A percentile compares a stretch with the other conserved stretches of the same genome.
Evolutionary conservation across 2,329 filamentous ascomycete species (phyloP).

Genomic region (Aureobasidium sp.): DNA sequence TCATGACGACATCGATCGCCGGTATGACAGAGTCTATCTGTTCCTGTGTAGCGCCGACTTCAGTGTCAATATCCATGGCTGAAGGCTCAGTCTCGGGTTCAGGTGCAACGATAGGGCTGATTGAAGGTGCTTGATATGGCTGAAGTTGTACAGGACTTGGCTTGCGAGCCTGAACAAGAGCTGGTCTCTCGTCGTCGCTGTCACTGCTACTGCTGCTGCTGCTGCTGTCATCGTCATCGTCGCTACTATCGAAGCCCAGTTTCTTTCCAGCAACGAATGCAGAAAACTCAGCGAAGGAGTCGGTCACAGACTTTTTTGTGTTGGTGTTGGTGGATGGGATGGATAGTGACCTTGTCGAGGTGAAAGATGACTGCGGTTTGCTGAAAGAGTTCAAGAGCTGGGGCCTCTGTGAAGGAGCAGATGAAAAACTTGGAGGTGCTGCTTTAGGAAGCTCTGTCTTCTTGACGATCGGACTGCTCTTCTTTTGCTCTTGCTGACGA

Average conservation of each 20-base stretch:
- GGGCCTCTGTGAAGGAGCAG: background rate
- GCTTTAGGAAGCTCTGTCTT: background rate
- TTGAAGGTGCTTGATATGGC: background rate
- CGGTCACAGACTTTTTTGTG: background rate
- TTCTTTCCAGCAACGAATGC: background rate
- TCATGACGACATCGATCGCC: constrained; percentile 12
- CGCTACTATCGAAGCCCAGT: background rate
- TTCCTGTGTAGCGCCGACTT: background rate
- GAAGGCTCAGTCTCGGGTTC: background rate
- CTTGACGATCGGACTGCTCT: background rate
- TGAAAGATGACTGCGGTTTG: background rate
- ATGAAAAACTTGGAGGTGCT: background rate
- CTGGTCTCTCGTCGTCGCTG: constrained; percentile 1
- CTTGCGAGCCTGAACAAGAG: background rate
- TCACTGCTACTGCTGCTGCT: constrained; percentile 5
- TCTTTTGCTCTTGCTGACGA: background rate
- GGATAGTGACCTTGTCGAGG: background rate
- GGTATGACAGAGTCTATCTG: background rate
- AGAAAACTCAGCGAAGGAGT: constrained; percentile 3
- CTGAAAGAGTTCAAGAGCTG: background rate
- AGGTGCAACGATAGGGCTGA: background rate
- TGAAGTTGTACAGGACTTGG: background rate
- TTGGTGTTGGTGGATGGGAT: background rate
- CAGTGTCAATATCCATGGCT: background rate
- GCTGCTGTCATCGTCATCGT: background rate